phyloP scores from a whole-genome alignment of 495 filamentous ascomycete species.

The Podospora conica region DNA sequence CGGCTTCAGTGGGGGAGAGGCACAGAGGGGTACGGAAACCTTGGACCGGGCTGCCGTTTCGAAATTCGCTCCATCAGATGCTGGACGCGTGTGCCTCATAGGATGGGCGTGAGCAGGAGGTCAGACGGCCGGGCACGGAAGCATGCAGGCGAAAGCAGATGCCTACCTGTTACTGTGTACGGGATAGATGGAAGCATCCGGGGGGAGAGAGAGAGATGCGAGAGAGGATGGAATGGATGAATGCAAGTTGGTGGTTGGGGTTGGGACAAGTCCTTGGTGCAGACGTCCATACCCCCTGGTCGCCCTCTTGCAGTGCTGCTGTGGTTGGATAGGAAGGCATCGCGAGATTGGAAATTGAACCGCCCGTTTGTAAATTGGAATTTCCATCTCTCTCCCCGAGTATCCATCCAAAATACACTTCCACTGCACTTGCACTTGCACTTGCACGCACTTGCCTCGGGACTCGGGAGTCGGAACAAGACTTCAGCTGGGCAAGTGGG shows the following conservation, averaged over 20 bases:
- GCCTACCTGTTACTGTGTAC: too few species aligned
- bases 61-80: slow-evolving; percentile 10
- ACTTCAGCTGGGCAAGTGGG: not conserved
- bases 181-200: too few species aligned
- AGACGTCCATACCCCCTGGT: not conserved
- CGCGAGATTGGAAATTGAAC: not conserved
- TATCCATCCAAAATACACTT: not conserved
- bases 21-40: not conserved
- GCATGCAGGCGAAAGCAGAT: slow-evolving; percentile 4
- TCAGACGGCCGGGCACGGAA: not conserved
- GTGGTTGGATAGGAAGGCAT: not conserved
- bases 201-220: too few species aligned
- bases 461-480: not conserved
- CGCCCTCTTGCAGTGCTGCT: not conserved
- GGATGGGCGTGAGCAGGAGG: not conserved
- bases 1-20: not conserved
- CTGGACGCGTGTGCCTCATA: slow-evolving; percentile 6
- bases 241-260: not conserved
- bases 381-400: too few species aligned
- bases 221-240: not conserved
- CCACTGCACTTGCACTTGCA: too few species aligned
- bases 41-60: not conserved
- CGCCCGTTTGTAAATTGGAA: not conserved
- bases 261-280: not conserved
- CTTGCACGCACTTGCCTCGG: too few species aligned